Conservation (phyloP, 768 basidiomycete genomes). For the Psilocybe azurescens region DNA sequence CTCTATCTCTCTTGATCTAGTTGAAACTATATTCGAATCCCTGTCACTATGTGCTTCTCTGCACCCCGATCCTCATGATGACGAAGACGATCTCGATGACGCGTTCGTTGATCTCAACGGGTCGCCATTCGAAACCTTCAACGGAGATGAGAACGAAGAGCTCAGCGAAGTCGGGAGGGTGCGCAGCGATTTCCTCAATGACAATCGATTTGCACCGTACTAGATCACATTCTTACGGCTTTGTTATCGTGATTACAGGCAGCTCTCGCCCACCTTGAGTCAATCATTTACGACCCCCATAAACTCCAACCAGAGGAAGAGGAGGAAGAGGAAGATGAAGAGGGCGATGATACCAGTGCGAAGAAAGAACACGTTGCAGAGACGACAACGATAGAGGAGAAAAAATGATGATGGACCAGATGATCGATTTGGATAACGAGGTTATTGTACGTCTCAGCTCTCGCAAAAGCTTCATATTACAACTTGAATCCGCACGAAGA, state of each 20-base stretch:
- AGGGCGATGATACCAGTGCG: background rate
- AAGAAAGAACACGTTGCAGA: too few relatives aligned
- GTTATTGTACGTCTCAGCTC: too few relatives aligned
- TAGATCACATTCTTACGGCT: conserved; percentile 53
- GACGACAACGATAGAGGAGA: too few relatives aligned
- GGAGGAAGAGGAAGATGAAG: conserved; percentile 10
- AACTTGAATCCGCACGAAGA: too few relatives aligned
- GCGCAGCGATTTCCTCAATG: conserved; percentile 86
- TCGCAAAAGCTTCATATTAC: too few relatives aligned
- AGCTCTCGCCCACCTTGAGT: conserved; percentile 82
- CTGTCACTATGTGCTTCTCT: conserved; percentile 85
- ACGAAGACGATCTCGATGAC: conserved; percentile 59
- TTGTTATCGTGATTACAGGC: conserved; percentile 52
- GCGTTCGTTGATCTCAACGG: conserved; percentile 58
- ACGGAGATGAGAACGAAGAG: conserved; percentile 69
- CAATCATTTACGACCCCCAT: conserved; percentile 70
- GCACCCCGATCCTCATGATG: conserved; percentile 69
- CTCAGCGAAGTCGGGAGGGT: conserved; percentile 90
- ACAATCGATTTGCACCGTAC: conserved; percentile 84
- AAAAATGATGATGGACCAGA: too few relatives aligned
- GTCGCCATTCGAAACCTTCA: conserved; percentile 56
- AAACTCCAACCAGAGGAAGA: conserved; percentile 22
- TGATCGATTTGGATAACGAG: too few relatives aligned
- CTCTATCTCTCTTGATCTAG: conserved; percentile 40
- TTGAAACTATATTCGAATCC: conserved; percentile 87